Percentiles rank a stretch among this genome's conserved stretches.
phyloP scores from a whole-genome alignment of 148 eudicot genomes.

The Euryodendron excelsum region DNA sequence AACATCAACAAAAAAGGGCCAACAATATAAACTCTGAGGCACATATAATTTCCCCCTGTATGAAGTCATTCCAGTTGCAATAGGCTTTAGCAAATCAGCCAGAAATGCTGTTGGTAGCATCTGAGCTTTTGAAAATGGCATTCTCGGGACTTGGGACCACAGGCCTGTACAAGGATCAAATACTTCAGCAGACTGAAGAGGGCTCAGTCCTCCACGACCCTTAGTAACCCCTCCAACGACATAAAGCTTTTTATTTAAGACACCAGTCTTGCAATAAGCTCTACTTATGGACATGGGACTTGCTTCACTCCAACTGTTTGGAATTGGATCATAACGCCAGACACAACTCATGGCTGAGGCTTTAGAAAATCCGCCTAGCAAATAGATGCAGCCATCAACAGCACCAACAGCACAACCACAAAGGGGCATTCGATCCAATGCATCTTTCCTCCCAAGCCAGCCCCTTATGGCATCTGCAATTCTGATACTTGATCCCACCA shows the following conservation, averaged over 20 bases:
- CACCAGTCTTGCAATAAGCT: slow-evolving; percentile 87
- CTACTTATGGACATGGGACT: slow-evolving; percentile 69
- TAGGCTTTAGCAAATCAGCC: slow-evolving; percentile 85
- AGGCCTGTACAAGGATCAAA: slow-evolving; percentile 65
- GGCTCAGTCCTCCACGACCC: slow-evolving; percentile 68
- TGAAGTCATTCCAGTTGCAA: slow-evolving; percentile 91
- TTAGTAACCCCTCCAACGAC: slow-evolving; percentile 91
- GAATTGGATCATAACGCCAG: slow-evolving; percentile 71
- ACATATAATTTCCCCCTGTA: slow-evolving; percentile 84
- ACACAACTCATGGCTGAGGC: slow-evolving; percentile 69
- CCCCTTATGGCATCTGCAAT: slow-evolving; percentile 64
- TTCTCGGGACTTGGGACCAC: slow-evolving; percentile 84
- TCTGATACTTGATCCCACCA: slow-evolving; percentile 58
- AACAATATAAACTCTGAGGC: slow-evolving; percentile 89
- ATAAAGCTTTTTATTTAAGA: slow-evolving; percentile 71
- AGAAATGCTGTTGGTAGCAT: slow-evolving; percentile 78
- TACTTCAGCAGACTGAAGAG: slow-evolving; percentile 90
- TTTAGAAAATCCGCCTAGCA: slow-evolving; percentile 70
- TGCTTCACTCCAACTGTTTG: slow-evolving; percentile 70
- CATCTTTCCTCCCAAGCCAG: slow-evolving; percentile 70
- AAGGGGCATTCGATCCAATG: slow-evolving; percentile 51
- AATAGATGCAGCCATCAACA: slow-evolving; percentile 77
- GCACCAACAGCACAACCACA: slow-evolving; percentile 89
- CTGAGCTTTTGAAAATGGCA: slow-evolving; percentile 96
- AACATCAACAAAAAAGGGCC: slow-evolving; percentile 98